These are phyloP conservation scores for Entamoeba histolytica DNA, from an alignment of 208 protist species.

Conservation along the genomic window DNA sequence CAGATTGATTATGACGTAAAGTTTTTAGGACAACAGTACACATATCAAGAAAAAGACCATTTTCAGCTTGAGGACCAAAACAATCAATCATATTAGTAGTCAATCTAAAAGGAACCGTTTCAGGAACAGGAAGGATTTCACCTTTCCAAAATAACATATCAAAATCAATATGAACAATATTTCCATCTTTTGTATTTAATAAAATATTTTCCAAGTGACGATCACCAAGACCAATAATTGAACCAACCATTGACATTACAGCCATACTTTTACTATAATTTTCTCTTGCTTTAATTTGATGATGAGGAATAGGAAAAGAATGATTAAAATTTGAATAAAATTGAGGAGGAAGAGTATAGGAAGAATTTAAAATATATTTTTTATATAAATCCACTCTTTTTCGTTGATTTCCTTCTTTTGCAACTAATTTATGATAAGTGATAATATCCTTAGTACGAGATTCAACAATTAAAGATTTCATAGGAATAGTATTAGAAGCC, in stretches of 20 bases:
- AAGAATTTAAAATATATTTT: not conserved
- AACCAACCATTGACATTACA: not conserved
- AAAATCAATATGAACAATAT: slow-evolving; percentile 10
- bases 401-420: not conserved
- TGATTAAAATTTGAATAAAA: not conserved
- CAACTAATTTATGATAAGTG: not conserved
- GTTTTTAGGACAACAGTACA: not conserved
- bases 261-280: not conserved
- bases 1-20: not conserved
- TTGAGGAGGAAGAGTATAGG: not conserved
- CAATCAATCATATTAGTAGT: slow-evolving; percentile 12
- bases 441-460: not conserved
- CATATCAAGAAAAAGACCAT: not conserved
- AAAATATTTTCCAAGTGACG: slow-evolving; percentile 16
- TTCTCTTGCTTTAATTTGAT: not conserved
- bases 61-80: not conserved
- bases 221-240: slow-evolving; percentile 13
- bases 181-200: not conserved
- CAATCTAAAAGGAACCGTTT: slow-evolving; percentile 14
- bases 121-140: not conserved
- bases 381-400: not conserved
- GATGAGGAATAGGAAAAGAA: not conserved
- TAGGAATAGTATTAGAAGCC: not conserved
- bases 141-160: not conserved
- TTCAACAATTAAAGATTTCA: not conserved